Evolutionary conservation across 1,284 basidiomycete species (phyloP), one percentile per base, ranked within the genome.

Genomic region (Hymenochaete sp.): DNA sequence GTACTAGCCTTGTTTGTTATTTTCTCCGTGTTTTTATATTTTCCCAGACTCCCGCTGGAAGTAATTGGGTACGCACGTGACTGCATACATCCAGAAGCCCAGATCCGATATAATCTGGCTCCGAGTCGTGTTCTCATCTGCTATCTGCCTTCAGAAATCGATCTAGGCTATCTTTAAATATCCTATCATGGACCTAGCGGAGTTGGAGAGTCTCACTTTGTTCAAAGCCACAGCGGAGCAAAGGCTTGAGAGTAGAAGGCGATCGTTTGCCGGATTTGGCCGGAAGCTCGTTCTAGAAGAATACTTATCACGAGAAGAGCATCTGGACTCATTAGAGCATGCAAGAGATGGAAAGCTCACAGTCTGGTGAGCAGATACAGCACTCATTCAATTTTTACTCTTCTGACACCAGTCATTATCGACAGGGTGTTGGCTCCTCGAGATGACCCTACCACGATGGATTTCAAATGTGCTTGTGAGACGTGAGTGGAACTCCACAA

Each of bases 381-480:
- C 21, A 16, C n/a, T 4, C 16, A 31, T 21, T 13, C 22, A 27
- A 25, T 16, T 36, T 38, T 8, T 9, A 32, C 33, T 22, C 26
- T 13, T 14, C 25, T 13, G 19, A 32, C n/a, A 2, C 35, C 13
- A 41, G 14, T 42, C 18, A 24, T 24, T 10, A 28, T 33, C 29
- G 19, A 28, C 48, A 73, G 71, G 71, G 67, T 71, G 0, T 57
- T 73, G 6, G 69, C 64, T 28, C 67, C 65, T 2, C 56, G 65
- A 36, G 55, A 58, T 26, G 55, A 69, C 47, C 61, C 66, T 0
- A 54, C 55, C 1, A 67, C 67, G 1, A 49, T 69, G 2, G 61
- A 71, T 44, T 69, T 70, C 47, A 59, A 62, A 55, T 69, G 67
- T 48, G 59, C 67, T 28, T 71, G 70, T 48, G 68, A 72, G 52